phyloP scores from a whole-genome alignment of 371 early-diverging fungal species.

The Paramicrosporidium saccamoebae region DNA sequence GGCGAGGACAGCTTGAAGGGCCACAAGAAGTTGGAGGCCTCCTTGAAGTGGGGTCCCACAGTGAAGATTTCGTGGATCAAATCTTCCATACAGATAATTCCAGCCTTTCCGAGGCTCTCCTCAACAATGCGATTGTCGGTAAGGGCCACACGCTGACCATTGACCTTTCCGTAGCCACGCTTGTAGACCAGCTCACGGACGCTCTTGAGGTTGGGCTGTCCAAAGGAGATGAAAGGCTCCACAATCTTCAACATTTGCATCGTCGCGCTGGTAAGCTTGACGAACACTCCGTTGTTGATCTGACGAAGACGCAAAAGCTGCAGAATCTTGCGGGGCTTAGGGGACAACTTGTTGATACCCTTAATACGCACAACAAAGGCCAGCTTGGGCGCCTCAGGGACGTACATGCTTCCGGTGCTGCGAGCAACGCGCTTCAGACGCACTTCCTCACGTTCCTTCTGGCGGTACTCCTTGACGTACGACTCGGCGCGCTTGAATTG shows the following conservation, averaged over 20 bases:
- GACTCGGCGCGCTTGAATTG: constrained; percentile 91
- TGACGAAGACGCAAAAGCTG: constrained; percentile 92
- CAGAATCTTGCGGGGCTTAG: constrained; percentile 96
- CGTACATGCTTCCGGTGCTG: constrained; percentile 63
- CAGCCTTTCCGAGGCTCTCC: constrained; percentile 67
- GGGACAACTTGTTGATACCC: constrained; percentile 92
- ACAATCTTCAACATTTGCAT: constrained; percentile 92
- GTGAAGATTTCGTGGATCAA: constrained; percentile 95
- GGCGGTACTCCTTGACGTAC: constrained; percentile 76
- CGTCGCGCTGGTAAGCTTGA: constrained; percentile 92
- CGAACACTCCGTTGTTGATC: constrained; percentile 96
- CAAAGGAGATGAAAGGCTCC: constrained; percentile 87
- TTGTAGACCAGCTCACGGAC: constrained; percentile 98
- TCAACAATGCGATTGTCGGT: constrained; percentile 86
- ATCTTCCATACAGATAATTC: constrained; percentile 95
- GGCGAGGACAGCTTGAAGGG: constrained; percentile 97
- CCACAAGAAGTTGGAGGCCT: constrained; percentile 95
- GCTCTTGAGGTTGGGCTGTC: constrained; percentile 90
- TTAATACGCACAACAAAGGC: constrained; percentile 88
- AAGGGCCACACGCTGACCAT: constrained; percentile 84
- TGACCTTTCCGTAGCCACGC: constrained; percentile 93
- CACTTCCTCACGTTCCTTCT: constrained; percentile 52
- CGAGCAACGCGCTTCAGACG: constrained; percentile 69
- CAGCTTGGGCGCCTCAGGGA: constrained; percentile 83
- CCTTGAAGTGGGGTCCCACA: constrained; percentile 89